These are phyloP conservation scores for Asparagopsis taxiformis DNA, from an alignment of 31 red algal species.

Conservation along the genomic window DNA sequence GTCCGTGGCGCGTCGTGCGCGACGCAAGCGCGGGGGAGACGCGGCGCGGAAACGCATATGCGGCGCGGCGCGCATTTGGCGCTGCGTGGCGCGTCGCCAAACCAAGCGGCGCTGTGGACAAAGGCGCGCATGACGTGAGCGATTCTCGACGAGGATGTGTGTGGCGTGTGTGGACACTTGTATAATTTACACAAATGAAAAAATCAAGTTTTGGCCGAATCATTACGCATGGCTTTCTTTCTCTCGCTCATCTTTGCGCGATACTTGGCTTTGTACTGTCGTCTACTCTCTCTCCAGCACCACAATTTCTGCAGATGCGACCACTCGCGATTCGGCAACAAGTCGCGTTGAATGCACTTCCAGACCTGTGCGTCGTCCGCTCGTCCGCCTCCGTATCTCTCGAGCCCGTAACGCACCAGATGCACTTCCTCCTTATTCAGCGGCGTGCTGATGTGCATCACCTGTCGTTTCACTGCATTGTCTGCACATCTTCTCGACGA, in stretches of 20 bases:
- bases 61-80: background rate
- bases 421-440: constrained; percentile 45
- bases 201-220: constrained; percentile 11
- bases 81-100: constrained; percentile 2
- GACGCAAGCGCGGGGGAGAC: background rate
- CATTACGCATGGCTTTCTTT: constrained; percentile 40
- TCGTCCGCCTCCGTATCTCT: constrained; percentile 19
- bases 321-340: constrained; percentile 64
- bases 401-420: constrained; percentile 24
- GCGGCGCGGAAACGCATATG: background rate
- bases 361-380: constrained; percentile 28
- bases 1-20: background rate
- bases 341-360: constrained; percentile 57
- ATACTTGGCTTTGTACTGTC: constrained; percentile 62
- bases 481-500: constrained; percentile 57
- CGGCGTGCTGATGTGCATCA: constrained; percentile 35
- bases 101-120: too few relatives aligned
- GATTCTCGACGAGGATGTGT: too few relatives aligned
- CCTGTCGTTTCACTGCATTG: constrained; percentile 67
- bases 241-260: constrained; percentile 38
- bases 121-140: too few relatives aligned
- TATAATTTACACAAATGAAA: too few relatives aligned
- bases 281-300: constrained; percentile 52
- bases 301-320: constrained; percentile 60
- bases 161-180: too few relatives aligned